These are phyloP conservation scores for Draba incana DNA, from an alignment of 345 rosid species.

Conservation along the genomic window DNA sequence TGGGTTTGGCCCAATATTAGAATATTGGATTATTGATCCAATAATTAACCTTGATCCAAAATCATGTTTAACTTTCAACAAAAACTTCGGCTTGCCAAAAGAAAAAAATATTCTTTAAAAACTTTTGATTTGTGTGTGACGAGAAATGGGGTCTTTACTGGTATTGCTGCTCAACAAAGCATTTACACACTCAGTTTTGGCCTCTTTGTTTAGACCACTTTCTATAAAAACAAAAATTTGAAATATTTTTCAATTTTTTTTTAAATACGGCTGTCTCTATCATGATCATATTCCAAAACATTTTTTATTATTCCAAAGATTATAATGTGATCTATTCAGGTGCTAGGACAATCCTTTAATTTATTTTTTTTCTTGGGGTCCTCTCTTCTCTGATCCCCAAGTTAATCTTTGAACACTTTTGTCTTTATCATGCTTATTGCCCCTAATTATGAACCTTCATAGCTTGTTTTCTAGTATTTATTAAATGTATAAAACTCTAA, in stretches of 20 bases:
- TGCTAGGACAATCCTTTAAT: conserved; percentile 33
- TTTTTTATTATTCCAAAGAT: conserved; percentile 17
- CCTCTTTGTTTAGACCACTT: conserved; percentile 28
- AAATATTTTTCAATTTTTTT: neutral
- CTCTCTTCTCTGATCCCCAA: conserved; percentile 39
- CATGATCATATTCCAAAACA: conserved; percentile 29
- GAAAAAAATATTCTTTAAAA: conserved; percentile 2
- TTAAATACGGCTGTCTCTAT: conserved; percentile 32
- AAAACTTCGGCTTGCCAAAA: conserved; percentile 31
- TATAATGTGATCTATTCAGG: conserved; percentile 34
- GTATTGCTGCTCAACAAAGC: conserved; percentile 45
- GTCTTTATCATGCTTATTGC: conserved; percentile 43
- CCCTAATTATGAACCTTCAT: conserved; percentile 31
- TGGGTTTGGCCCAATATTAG: too few relatives aligned
- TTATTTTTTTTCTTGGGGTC: conserved; percentile 22
- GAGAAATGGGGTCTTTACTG: conserved; percentile 42
- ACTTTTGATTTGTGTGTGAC: conserved; percentile 35
- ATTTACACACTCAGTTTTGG: conserved; percentile 37
- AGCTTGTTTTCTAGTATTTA: neutral
- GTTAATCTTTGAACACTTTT: conserved; percentile 40
- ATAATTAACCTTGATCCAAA: too few relatives aligned
- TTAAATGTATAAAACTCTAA: neutral
- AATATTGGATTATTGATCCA: too few relatives aligned
- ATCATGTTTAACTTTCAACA: too few relatives aligned
- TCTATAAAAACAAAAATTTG: neutral